phyloP scores from a whole-genome alignment of 106 monocot genomes.

The Dendrobium catenatum region DNA sequence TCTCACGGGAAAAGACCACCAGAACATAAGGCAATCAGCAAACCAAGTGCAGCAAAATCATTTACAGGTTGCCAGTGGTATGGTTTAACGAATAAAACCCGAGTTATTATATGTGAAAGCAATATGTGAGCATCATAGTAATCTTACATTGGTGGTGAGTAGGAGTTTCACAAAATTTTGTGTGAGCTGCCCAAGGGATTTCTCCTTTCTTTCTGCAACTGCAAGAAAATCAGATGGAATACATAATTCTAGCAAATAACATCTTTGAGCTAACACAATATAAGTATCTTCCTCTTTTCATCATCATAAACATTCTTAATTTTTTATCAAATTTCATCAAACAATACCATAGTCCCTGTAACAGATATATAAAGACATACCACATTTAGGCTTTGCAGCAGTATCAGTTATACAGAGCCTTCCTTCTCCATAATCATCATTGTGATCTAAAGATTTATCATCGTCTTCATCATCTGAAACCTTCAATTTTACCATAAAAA shows the following conservation, averaged over 20 bases:
- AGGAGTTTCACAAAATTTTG: slow-evolving; percentile 94
- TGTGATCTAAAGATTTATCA: slow-evolving; percentile 25
- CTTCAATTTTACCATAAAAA: slow-evolving; percentile 15
- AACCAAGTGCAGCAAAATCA: background rate
- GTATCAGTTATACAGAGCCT: slow-evolving; percentile 11
- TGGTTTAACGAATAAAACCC: background rate
- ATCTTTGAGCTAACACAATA: background rate
- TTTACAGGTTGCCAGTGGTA: background rate
- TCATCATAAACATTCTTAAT: background rate
- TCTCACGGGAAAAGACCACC: background rate
- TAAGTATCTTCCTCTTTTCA: background rate
- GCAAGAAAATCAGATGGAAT: background rate
- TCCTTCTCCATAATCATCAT: slow-evolving; percentile 25
- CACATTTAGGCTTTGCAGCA: slow-evolving; percentile 26
- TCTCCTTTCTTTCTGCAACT: slow-evolving; percentile 56
- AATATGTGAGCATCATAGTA: background rate
- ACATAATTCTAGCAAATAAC: background rate
- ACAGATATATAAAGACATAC: slow-evolving; percentile 2
- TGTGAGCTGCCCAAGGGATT: slow-evolving; percentile 80
- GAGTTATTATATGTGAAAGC: background rate
- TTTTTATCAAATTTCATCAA: background rate
- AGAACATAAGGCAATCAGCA: background rate
- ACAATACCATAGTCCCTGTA: background rate
- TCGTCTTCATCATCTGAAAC: slow-evolving; percentile 50
- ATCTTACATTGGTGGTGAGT: slow-evolving; percentile 58